Evolutionary conservation across 495 filamentous ascomycete genomes (phyloP), one percentile per base, ranked within the genome.

Genomic region (Pseudevernia furfuracea): DNA sequence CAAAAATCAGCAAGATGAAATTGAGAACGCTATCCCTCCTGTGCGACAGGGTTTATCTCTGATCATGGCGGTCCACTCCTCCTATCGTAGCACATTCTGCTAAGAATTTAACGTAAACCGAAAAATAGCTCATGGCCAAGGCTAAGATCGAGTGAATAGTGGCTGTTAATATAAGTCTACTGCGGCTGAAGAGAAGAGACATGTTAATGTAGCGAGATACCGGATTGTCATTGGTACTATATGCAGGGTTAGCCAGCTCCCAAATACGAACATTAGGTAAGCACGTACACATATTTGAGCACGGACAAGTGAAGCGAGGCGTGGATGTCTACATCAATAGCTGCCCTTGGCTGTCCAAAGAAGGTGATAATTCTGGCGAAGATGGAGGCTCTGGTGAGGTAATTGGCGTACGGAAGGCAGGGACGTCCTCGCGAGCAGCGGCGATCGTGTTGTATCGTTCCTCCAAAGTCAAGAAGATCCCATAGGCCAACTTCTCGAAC

Each of bases 381-480:
- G n/a, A 34, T 4, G 6, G 4, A n/a, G 39, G 36, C 8, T 59
- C n/a, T 8, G 30, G 9, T 5, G 32, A 38, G 0, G 11, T 11
- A 38, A 2, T 0, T 21, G 34, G 37, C 19, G 21, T 12, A 3
- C 25, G 23, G 8, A 43, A 59, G 37, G 0, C 32, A 19, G 44
- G 23, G n/a, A 56, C 36, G 11, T 63, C 23, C 8, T 28, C 21
- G 43, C 66, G 60, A 44, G 66, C 66, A 10, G 34, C 38, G 32
- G 37, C 28, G n/a, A 64, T 62, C 28, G 55, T 61, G 39, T 46
- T 41, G 23, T 43, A 34, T 37, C 46, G 58, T 36, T 68, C 58
- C 53, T 68, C 62, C 11, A 68, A 41, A 38, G 66, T 68, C 37
- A 38, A 30, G 32, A 59, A 58, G 52, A 68, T 64, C 17, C 41